Conservation (phyloP, 176 grass and related monocot genomes). For the Musa schizocarpa region DNA sequence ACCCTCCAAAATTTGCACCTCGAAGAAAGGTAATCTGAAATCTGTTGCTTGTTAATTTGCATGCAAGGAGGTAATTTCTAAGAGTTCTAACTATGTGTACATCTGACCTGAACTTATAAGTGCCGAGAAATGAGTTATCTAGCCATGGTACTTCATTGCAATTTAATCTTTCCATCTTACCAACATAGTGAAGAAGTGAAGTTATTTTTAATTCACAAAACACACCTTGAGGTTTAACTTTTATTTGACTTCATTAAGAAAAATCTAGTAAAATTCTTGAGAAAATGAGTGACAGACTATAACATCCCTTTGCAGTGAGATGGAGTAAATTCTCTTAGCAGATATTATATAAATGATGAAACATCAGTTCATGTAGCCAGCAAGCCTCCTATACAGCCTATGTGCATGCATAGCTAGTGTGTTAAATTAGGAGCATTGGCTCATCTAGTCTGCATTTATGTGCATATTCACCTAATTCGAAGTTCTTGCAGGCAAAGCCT, state of each 20-base stretch:
- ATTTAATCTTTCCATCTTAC: background rate
- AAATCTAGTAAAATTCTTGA: background rate
- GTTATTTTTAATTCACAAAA: too few relatives aligned
- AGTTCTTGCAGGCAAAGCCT: background rate
- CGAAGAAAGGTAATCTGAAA: constrained; percentile 58
- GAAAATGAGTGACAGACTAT: background rate
- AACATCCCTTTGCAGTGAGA: background rate
- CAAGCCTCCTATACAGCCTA: background rate
- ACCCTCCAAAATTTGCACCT: constrained; percentile 91
- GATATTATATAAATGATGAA: too few relatives aligned
- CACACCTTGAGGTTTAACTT: background rate
- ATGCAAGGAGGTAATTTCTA: too few relatives aligned
- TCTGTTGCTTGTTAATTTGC: background rate
- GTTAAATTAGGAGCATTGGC: background rate
- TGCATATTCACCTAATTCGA: background rate
- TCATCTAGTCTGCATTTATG: background rate
- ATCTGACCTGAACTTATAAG: too few relatives aligned
- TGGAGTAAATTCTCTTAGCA: background rate
- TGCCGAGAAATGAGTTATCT: too few relatives aligned
- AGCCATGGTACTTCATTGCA: background rate
- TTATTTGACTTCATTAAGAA: background rate
- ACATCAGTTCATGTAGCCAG: too few relatives aligned
- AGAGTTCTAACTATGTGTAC: too few relatives aligned
- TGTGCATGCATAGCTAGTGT: background rate
- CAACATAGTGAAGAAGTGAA: background rate